Conservation (phyloP, 768 basidiomycete species). For the Termitomyces sp. region DNA sequence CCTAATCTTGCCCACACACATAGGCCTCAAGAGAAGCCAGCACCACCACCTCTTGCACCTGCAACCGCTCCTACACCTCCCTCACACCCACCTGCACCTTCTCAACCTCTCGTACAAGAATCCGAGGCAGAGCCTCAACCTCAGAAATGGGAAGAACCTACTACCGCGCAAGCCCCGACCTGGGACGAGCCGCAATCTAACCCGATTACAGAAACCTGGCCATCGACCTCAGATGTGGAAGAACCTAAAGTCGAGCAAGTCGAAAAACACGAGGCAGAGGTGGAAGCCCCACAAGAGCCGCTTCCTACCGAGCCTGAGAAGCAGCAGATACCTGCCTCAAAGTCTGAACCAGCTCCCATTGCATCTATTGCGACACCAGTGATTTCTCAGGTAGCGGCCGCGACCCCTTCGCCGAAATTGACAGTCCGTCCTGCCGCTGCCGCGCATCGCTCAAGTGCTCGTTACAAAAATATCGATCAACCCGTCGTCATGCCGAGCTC, state of each 20-base stretch:
- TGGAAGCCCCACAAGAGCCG: constrained; percentile 25
- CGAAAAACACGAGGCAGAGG: constrained; percentile 23
- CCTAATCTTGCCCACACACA: not conserved
- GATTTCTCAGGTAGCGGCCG: constrained; percentile 28
- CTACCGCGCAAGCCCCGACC: constrained; percentile 57
- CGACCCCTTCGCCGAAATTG: constrained; percentile 45
- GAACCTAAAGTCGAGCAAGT: constrained; percentile 12
- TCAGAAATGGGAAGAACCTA: constrained; percentile 68
- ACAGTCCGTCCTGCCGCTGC: constrained; percentile 46
- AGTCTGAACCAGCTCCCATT: constrained; percentile 31
- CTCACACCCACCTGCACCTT: constrained; percentile 21
- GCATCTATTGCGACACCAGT: constrained; percentile 25
- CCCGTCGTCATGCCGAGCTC: constrained; percentile 78
- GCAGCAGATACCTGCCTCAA: constrained; percentile 17
- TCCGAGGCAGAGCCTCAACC: constrained; percentile 28
- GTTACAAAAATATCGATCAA: constrained; percentile 71
- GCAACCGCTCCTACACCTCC: constrained; percentile 20
- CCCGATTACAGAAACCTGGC: constrained; percentile 31
- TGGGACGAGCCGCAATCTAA: constrained; percentile 61
- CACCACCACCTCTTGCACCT: constrained; percentile 34
- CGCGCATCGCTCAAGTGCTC: constrained; percentile 52
- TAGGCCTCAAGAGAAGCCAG: constrained; percentile 65
- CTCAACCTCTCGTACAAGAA: constrained; percentile 26
- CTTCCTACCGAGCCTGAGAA: constrained; percentile 26
- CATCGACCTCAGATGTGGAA: constrained; percentile 21